Evolutionary conservation across 2,329 filamentous ascomycete species (phyloP).

Genomic region (Sporothrix schenckii): DNA sequence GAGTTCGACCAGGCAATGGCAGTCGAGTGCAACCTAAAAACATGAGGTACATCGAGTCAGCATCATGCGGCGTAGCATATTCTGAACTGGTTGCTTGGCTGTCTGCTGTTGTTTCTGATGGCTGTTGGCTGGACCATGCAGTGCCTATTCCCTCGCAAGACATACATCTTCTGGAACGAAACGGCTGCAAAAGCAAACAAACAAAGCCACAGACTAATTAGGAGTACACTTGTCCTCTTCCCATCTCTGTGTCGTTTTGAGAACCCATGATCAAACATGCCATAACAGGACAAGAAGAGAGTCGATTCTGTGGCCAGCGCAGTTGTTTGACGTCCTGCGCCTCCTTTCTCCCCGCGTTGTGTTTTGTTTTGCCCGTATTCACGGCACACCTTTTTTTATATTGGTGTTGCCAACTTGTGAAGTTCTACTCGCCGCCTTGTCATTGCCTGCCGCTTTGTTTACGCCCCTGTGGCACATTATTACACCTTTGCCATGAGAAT

Average conservation of each 20-base stretch:
- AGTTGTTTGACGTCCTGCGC: not conserved
- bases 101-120: not conserved
- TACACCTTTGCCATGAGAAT: not conserved
- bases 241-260: not conserved
- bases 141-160: not conserved
- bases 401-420: too few species aligned
- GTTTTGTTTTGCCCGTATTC: not conserved
- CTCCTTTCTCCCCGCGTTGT: not conserved
- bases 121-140: not conserved
- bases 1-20: not conserved
- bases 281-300: not conserved
- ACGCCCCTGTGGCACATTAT: constrained; percentile 1
- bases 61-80: not conserved
- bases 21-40: not conserved
- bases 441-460: not conserved
- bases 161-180: not conserved
- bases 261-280: not conserved
- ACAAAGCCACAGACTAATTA: not conserved
- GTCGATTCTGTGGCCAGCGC: not conserved
- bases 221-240: too few species aligned
- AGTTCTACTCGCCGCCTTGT: not conserved
- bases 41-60: too few species aligned
- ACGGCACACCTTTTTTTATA: not conserved
- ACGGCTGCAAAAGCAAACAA: not conserved
- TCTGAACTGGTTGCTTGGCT: not conserved